phyloP scores from a whole-genome alignment of 2,329 filamentous ascomycete species.

The Colletotrichum nymphaeae region DNA sequence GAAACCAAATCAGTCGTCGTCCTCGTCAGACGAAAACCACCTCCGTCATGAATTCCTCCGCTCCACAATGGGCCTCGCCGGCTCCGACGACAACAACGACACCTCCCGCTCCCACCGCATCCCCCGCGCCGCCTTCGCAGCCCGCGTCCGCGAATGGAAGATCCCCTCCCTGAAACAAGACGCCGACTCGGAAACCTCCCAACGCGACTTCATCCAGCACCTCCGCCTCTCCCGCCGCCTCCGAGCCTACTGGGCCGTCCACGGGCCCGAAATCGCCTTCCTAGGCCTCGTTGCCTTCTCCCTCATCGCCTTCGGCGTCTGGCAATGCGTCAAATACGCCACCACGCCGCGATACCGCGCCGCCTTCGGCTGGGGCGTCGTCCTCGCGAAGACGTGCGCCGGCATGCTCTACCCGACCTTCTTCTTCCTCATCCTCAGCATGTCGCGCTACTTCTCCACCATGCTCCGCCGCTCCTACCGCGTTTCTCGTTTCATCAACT shows the following conservation, averaged over 20 bases:
- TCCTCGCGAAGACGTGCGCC: constrained; percentile 65
- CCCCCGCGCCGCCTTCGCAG: constrained; percentile 57
- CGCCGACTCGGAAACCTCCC: constrained; percentile 57
- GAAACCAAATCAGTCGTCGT: constrained; percentile 35
- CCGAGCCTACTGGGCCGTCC: constrained; percentile 66
- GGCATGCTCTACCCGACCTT: constrained; percentile 68
- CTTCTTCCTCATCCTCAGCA: constrained; percentile 68
- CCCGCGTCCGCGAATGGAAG: constrained; percentile 56
- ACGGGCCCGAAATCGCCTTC: constrained; percentile 63
- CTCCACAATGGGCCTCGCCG: constrained; percentile 57
- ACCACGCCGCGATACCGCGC: constrained; percentile 55
- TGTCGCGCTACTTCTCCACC: constrained; percentile 67
- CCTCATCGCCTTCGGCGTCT: constrained; percentile 63
- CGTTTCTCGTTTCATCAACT: constrained; percentile 66
- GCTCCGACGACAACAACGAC: constrained; percentile 47
- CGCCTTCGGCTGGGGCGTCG: constrained; percentile 67
- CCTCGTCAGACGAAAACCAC: constrained; percentile 43
- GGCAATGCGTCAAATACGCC: constrained; percentile 66
- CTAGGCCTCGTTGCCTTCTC: constrained; percentile 57
- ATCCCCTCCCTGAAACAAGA: constrained; percentile 60
- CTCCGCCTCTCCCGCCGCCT: constrained; percentile 58
- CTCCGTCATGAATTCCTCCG: constrained; percentile 63
- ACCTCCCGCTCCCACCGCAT: constrained; percentile 52
- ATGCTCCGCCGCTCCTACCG: constrained; percentile 61
- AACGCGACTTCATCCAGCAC: constrained; percentile 57